Evolutionary conservation across 177 flowering plant genomes (phyloP).

Genomic region (Telopea speciosissima): DNA sequence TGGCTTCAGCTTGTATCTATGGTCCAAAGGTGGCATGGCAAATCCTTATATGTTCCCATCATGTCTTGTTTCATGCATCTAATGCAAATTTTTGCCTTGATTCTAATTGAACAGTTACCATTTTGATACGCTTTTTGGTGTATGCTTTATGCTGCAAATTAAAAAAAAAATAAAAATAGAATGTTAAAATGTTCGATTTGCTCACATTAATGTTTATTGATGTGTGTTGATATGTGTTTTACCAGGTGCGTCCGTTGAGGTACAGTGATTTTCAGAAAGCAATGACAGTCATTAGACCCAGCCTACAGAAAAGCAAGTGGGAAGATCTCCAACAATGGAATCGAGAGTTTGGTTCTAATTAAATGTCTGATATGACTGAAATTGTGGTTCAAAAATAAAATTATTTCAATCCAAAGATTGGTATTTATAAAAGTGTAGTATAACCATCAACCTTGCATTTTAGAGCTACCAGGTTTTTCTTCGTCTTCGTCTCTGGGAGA

Average conservation of each 20-base stretch:
- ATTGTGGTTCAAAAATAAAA: no score
- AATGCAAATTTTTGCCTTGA: no score
- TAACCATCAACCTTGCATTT: no score
- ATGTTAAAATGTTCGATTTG: background rate
- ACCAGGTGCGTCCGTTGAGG: constrained; percentile 67
- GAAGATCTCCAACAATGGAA: constrained; percentile 94
- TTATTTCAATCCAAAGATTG: no score
- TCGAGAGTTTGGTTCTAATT: constrained; percentile 78
- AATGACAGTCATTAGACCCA: constrained; percentile 84
- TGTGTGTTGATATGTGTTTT: background rate
- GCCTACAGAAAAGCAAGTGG: constrained; percentile 87
- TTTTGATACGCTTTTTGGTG: background rate
- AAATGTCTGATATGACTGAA: constrained; percentile 2
- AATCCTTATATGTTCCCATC: background rate
- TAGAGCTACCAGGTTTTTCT: no score
- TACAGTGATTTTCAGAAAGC: constrained; percentile 76
- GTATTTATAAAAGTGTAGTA: no score
- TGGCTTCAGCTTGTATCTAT: background rate
- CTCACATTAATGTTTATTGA: constrained; percentile 1
- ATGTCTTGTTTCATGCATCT: no score
- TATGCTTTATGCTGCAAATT: background rate
- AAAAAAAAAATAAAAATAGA: no score
- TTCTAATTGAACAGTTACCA: no score
- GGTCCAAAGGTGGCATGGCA: background rate
- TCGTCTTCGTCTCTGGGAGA: no score